Base-by-base conservation (phyloP, 306 rosid genomes). In the Luffa acutangula region DNA sequence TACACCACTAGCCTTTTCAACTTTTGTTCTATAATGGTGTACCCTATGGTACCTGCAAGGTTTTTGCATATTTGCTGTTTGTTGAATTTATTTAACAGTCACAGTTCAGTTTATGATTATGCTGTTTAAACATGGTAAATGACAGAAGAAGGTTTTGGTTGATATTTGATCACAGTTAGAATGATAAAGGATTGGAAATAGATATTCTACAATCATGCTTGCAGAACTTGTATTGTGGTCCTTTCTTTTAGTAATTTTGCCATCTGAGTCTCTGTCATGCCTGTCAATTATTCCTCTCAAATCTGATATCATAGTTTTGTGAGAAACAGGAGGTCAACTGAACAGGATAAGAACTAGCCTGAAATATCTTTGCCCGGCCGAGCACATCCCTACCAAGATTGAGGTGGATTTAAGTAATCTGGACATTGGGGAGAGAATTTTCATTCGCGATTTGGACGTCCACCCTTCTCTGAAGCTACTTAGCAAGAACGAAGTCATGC, bases 391-490 rank as follows among this genome's bases (percentile, higher is more conserved):
- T 76, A 65, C 90, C 36, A 92, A 90, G 86, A 81, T 95, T 75
- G 97, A 89, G 88, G 96, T 95, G 80, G 97, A 95, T 75, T 87
- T 90, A 52, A 89, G 97, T 89, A 84, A 91, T 21, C 88, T 95
- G 64, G 99, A 95, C 75, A 81, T 93, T 54, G 97, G 90, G 48
- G 97, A 95, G 73, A 89, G 89, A 81, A 71, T 94, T 43, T 84
- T 88, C 84, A 85, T 90, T 76, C 90, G 78, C 11, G 96, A 95
- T 43, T 66, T 93, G 6, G 86, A 85, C 79, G 87, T 93, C 73
- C 92, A 90, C 84, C 93, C 97, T 72, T 93, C 93, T 63, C 51
- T 93, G 89, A 93, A 91, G 93, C 97, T 95, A 81, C 89, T 93
- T 56, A 89, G 93, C 81, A 87, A 86, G 90, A 90, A 93, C 20